Evolutionary conservation across 257 asterid genomes (phyloP).

Genomic region (Dorcoceras hygrometricum): DNA sequence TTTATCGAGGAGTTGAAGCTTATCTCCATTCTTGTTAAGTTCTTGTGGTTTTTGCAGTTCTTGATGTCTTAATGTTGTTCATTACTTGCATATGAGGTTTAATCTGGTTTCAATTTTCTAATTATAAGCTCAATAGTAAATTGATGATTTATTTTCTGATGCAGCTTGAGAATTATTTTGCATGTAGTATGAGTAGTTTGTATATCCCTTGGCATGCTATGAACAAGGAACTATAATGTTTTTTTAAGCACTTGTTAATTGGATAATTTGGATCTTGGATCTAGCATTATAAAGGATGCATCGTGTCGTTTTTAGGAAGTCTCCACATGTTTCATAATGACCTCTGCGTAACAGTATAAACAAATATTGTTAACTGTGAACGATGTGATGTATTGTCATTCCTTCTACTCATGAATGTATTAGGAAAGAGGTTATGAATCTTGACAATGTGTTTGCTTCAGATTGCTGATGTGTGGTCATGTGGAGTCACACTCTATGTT

Average conservation of each 20-base stretch:
- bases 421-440: conserved; percentile 11
- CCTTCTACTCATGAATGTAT: conserved; percentile 3
- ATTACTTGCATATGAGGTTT: neutral
- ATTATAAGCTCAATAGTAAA: neutral
- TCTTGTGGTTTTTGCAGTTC: neutral
- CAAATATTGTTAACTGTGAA: neutral
- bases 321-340: neutral
- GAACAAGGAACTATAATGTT: neutral
- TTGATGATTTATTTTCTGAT: neutral
- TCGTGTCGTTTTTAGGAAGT: neutral
- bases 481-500: conserved; percentile 86
- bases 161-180: neutral
- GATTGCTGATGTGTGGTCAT: conserved; percentile 97
- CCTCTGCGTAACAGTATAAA: neutral
- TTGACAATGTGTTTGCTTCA: conserved; percentile 31
- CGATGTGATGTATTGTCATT: neutral
- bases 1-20: too few relatives aligned
- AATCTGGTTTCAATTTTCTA: neutral
- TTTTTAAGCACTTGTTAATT: neutral
- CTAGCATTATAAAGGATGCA: neutral
- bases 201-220: neutral
- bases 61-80: neutral
- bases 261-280: conserved; percentile 1
- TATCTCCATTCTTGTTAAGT: too few relatives aligned
- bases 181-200: neutral